These are phyloP conservation scores for Letharia lupina DNA, from an alignment of 495 filamentous ascomycete genomes.

Conservation along the genomic window DNA sequence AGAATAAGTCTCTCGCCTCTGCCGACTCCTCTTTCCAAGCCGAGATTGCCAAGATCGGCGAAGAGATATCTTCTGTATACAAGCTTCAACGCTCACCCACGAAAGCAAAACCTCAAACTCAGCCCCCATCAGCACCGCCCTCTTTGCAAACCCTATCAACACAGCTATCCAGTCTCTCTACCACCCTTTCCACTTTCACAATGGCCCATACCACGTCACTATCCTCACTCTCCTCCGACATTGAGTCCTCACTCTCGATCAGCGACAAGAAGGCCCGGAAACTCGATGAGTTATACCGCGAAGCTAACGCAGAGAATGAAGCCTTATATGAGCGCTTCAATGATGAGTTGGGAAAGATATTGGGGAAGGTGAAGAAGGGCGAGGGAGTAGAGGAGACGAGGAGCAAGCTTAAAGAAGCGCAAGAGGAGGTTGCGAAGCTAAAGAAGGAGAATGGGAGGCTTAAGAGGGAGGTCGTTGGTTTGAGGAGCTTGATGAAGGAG, in stretches of 20 bases:
- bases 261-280: slow-evolving; percentile 71
- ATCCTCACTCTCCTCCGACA: slow-evolving; percentile 52
- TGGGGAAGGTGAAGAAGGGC: slow-evolving; percentile 62
- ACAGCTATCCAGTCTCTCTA: slow-evolving; percentile 22
- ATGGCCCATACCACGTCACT: slow-evolving; percentile 53
- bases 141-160: slow-evolving; percentile 14
- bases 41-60: slow-evolving; percentile 73
- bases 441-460: slow-evolving; percentile 72
- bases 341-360: slow-evolving; percentile 73
- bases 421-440: slow-evolving; percentile 59
- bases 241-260: slow-evolving; percentile 59
- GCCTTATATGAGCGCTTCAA: slow-evolving; percentile 91
- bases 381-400: slow-evolving; percentile 67
- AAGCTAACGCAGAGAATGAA: slow-evolving; percentile 87
- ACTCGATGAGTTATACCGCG: slow-evolving; percentile 82
- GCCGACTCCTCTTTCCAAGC: slow-evolving; percentile 59
- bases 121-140: slow-evolving; percentile 11
- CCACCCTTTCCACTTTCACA: slow-evolving; percentile 39
- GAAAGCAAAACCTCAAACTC: slow-evolving; percentile 17
- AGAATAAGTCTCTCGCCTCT: slow-evolving; percentile 64
- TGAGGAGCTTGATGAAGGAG: slow-evolving; percentile 17
- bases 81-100: slow-evolving; percentile 30
- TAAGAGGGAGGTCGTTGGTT: slow-evolving; percentile 47
- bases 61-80: slow-evolving; percentile 61
- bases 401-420: slow-evolving; percentile 52